Percentiles rank a stretch among this genome's conserved stretches.
These are phyloP conservation scores for Discostella stelligeroides DNA, from an alignment of 108 stramenopile genomes.

Conservation along the genomic window DNA sequence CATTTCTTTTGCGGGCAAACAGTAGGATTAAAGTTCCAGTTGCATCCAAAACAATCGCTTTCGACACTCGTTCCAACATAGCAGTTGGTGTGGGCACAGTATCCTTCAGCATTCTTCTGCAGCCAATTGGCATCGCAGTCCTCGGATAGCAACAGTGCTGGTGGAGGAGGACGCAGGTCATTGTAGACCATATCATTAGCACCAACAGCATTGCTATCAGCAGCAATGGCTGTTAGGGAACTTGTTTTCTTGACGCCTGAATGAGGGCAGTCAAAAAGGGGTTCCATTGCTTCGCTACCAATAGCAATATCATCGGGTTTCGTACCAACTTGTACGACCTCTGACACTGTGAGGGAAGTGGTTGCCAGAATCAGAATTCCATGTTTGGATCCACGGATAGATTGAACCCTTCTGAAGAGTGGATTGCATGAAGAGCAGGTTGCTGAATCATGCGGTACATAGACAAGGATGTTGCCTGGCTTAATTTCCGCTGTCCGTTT, in stretches of 20 bases:
- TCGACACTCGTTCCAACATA: constrained; percentile 1
- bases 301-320: not conserved
- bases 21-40: no score
- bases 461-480: constrained; percentile 6
- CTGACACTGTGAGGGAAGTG: not conserved
- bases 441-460: not conserved
- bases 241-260: not conserved
- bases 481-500: not conserved
- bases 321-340: not conserved
- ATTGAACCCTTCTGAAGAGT: constrained; percentile 3
- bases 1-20: no score
- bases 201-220: not conserved
- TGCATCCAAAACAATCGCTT: not conserved
- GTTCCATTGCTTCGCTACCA: not conserved
- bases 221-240: not conserved
- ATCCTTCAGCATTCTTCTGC: not conserved
- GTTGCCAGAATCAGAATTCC: not conserved
- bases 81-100: constrained; percentile 5
- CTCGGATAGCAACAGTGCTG: not conserved
- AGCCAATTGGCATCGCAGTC: constrained; percentile 6
- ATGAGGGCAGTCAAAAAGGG: not conserved
- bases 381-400: not conserved
- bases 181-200: not conserved
- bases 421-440: constrained; percentile 8
- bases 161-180: constrained; percentile 1